Evolutionary conservation across 148 eudicot species (phyloP).

Genomic region (Rhododendron griersonianum): DNA sequence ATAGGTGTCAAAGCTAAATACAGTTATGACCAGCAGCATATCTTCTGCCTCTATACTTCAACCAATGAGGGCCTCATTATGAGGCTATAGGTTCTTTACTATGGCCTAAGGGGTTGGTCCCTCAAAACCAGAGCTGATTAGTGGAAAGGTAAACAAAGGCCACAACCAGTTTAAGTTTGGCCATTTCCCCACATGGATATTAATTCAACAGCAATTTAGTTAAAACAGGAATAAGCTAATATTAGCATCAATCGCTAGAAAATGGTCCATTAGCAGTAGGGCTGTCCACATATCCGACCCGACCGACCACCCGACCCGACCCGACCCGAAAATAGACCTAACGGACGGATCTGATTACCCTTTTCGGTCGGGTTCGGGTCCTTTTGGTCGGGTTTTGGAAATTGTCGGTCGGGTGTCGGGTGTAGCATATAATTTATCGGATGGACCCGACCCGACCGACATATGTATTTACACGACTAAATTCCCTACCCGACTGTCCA

Average conservation of each 20-base stretch:
- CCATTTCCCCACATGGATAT: background rate
- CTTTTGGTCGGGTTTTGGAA: too few relatives aligned
- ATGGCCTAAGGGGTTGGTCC: background rate
- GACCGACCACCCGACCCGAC: too few relatives aligned
- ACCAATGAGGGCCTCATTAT: background rate
- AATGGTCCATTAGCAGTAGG: background rate
- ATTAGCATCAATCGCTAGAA: background rate
- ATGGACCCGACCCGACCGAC: too few relatives aligned
- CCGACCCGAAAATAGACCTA: too few relatives aligned
- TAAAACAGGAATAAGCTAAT: background rate
- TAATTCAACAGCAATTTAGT: background rate
- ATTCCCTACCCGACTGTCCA: too few relatives aligned
- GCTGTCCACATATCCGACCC: too few relatives aligned
- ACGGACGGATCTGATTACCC: too few relatives aligned
- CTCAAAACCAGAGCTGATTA: background rate
- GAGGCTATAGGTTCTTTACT: background rate
- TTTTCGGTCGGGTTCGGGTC: too few relatives aligned
- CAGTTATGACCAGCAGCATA: slow-evolving; percentile 17
- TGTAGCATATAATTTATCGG: too few relatives aligned
- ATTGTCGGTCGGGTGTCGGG: too few relatives aligned
- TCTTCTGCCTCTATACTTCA: background rate
- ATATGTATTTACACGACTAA: too few relatives aligned
- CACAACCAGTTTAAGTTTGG: background rate
- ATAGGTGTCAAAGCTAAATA: background rate
- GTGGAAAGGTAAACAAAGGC: background rate